Percentiles rank a stretch among this genome's conserved stretches.
phyloP scores from a whole-genome alignment of 176 grass and related monocot genomes.

The Thinopyrum elongatum region DNA sequence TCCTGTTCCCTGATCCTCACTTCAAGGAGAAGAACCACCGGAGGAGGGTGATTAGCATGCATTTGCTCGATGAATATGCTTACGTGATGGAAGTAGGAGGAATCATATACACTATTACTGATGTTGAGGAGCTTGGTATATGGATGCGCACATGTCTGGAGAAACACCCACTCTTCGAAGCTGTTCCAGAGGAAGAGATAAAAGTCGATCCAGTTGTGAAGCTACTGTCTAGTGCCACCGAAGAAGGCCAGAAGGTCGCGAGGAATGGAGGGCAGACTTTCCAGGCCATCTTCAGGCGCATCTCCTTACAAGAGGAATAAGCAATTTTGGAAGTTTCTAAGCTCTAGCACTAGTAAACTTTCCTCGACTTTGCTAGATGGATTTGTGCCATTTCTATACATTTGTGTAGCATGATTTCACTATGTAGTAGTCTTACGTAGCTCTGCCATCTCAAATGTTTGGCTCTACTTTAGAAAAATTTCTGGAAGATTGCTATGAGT shows the following conservation, averaged over 20 bases:
- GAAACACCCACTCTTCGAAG: slow-evolving; percentile 72
- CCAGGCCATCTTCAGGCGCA: slow-evolving; percentile 68
- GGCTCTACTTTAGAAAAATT: background rate
- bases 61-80: slow-evolving; percentile 90
- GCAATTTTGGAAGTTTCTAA: background rate
- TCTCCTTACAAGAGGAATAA: slow-evolving; percentile 53
- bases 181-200: slow-evolving; percentile 56
- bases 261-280: slow-evolving; percentile 92
- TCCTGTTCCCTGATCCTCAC: slow-evolving; percentile 92
- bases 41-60: slow-evolving; percentile 72
- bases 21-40: slow-evolving; percentile 99
- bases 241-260: slow-evolving; percentile 88
- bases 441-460: background rate
- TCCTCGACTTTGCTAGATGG: background rate
- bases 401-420: slow-evolving; percentile 9
- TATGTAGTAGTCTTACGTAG: background rate
- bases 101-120: slow-evolving; percentile 88
- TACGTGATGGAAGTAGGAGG: slow-evolving; percentile 82
- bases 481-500: background rate
- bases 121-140: slow-evolving; percentile 85
- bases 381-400: slow-evolving; percentile 18
- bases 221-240: slow-evolving; percentile 71
- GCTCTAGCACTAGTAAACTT: background rate
- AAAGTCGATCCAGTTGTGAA: slow-evolving; percentile 61
- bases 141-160: slow-evolving; percentile 92